Evolutionary conservation across 148 eudicot species (phyloP).

Genomic region (Diospyros kaki): DNA sequence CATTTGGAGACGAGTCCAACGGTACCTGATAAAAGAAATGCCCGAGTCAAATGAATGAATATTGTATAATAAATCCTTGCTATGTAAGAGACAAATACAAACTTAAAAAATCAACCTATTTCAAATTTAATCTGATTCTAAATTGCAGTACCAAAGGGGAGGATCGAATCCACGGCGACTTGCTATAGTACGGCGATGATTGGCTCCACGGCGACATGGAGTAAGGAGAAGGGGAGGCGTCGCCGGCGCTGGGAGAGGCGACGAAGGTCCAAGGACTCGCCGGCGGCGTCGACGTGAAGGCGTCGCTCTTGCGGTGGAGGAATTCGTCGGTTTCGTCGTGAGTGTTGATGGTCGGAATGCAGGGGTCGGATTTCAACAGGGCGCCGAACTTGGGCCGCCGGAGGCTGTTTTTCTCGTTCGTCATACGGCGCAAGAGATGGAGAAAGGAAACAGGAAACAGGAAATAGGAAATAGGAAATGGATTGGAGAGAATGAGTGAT

Average conservation of each 20-base stretch:
- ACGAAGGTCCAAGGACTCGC: constrained; percentile 7
- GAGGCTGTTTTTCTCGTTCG: constrained; percentile 9
- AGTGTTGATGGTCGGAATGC: not conserved
- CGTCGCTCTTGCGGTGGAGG: constrained; percentile 23
- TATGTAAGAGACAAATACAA: no score
- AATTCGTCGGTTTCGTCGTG: not conserved
- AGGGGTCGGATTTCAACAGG: constrained; percentile 25
- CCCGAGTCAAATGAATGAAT: no score
- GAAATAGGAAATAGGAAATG: no score
- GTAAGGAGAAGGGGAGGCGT: constrained; percentile 24
- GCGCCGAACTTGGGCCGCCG: constrained; percentile 27
- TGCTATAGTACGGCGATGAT: constrained; percentile 21
- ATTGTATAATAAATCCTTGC: no score
- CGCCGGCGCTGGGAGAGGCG: constrained; percentile 7
- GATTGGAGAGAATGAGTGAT: no score
- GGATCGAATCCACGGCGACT: constrained; percentile 35
- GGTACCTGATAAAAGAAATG: no score
- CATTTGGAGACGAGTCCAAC: not conserved
- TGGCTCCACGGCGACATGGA: constrained; percentile 38
- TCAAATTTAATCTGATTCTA: no score
- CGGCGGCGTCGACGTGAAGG: not conserved
- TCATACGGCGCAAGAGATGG: no score
- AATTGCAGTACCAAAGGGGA: not conserved
- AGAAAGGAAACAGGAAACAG: no score
- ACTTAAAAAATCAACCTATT: no score